phyloP scores from a whole-genome alignment of 73 alveolate genomes.

The Uronychia setigera region DNA sequence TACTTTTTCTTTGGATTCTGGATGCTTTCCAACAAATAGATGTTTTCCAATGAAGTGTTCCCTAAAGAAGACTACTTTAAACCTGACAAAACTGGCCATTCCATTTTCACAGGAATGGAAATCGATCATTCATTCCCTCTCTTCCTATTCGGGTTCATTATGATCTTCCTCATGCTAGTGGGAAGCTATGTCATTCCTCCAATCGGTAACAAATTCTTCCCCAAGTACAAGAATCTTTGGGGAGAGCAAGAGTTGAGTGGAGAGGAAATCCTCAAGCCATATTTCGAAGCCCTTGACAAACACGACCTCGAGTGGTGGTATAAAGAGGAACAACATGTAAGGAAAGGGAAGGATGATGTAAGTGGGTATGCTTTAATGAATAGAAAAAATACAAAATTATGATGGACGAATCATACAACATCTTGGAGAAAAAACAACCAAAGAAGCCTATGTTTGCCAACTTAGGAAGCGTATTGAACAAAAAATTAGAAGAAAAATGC shows the following conservation, averaged over 20 bases:
- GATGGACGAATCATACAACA: neutral
- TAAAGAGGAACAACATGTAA: conserved; percentile 26
- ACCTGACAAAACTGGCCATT: neutral
- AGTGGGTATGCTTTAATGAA: neutral
- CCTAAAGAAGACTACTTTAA: neutral
- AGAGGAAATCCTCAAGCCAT: conserved; percentile 34
- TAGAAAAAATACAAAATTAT: neutral
- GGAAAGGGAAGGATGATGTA: conserved; percentile 1
- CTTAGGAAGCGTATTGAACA: no score
- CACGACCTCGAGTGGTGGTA: conserved; percentile 49
- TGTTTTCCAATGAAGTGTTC: conserved; percentile 21
- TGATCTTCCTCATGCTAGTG: neutral
- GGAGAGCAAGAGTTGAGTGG: conserved; percentile 1
- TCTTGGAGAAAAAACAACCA: neutral
- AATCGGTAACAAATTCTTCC: neutral
- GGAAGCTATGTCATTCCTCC: neutral
- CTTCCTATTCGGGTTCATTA: conserved; percentile 12
- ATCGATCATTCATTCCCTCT: conserved; percentile 34
- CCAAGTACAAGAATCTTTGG: neutral
- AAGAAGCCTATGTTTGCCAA: neutral
- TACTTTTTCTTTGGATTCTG: conserved; percentile 37
- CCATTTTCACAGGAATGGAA: neutral
- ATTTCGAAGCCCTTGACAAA: conserved; percentile 41
- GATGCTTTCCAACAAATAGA: conserved; percentile 38
- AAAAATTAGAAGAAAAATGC: no score